Evolutionary conservation across 202 grass and related monocot genomes (phyloP), one percentile per base, ranked within the genome.

Genomic region (Bolboschoenoplectus hybrid): DNA sequence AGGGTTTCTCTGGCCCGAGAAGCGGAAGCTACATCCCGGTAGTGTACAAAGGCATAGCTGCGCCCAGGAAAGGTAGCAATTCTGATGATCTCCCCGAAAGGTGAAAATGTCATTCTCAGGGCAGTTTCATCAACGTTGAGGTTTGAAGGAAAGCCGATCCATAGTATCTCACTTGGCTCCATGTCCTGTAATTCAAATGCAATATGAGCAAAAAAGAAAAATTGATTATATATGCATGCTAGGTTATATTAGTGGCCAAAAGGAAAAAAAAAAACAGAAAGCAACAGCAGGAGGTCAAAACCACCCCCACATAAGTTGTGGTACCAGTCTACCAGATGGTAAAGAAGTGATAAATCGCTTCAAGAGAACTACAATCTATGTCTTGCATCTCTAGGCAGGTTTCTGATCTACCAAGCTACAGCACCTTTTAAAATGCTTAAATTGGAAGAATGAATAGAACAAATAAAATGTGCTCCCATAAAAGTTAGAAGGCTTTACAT

Each of bases 161-260:
- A 98, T 85, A 98, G 84, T 8, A 95, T 89, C 81, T 98, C 96
- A 84, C 96, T 94, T 85, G 96, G 93, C 87, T 98, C 96, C 75
- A 84, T 95, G 82, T 94, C 96, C 96, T 98, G 90, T 92, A 91
- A 98, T 91, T 97, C 62, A 92, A 92, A 90, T 73, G 41, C 17
- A 49, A 40, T 73, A 73, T 47, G 8, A 20, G n/a, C 43, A 73
- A 73, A 73, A 4, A 73, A 47, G 1, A 49, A 49, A 73, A 73
- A 45, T 4, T 57, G 20, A 76, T 76, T 76, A 76, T 76, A 53
- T 36, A 6, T 76, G 47, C 26, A 53, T 53, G 72, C 47, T 17
- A 16, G 5, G 20, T 53, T 36, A 52, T 76, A 53, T 36, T 12
- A 50, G 35, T 72, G 72, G 13, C 26, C 26, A 13, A 58, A 47